Conservation (phyloP, 768 basidiomycete genomes). For the Lactarius indigo region DNA sequence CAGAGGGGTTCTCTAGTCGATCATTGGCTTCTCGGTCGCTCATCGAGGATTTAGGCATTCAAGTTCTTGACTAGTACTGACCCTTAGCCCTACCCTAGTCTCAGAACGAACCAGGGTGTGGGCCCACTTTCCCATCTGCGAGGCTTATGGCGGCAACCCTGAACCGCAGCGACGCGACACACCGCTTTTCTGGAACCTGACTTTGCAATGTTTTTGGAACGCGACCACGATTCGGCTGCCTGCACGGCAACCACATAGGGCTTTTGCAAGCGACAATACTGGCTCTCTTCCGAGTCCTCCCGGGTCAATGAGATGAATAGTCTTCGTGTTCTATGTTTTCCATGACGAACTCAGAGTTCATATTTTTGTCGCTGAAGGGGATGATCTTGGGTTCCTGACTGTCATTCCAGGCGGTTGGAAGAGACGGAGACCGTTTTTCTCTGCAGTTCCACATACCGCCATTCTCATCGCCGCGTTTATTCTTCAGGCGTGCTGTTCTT, state of each 20-base stretch:
- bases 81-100: neutral
- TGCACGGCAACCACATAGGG: neutral
- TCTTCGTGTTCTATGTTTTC: too few species aligned
- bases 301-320: too few species aligned
- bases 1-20: neutral
- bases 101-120: neutral
- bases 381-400: too few species aligned
- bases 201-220: neutral
- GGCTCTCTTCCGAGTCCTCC: neutral
- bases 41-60: neutral
- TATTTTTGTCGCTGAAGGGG: too few species aligned
- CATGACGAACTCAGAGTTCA: too few species aligned
- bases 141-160: neutral
- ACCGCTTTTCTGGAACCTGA: neutral
- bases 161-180: neutral
- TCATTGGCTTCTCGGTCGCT: neutral
- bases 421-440: too few species aligned
- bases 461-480: too few species aligned
- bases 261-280: neutral
- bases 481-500: too few species aligned
- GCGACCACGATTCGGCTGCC: neutral
- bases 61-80: neutral
- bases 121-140: neutral
- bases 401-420: too few species aligned
- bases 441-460: too few species aligned